Evolutionary conservation across 1,284 basidiomycete species (phyloP), one percentile per base, ranked within the genome.

Genomic region (Ceratobasidium sp.): DNA sequence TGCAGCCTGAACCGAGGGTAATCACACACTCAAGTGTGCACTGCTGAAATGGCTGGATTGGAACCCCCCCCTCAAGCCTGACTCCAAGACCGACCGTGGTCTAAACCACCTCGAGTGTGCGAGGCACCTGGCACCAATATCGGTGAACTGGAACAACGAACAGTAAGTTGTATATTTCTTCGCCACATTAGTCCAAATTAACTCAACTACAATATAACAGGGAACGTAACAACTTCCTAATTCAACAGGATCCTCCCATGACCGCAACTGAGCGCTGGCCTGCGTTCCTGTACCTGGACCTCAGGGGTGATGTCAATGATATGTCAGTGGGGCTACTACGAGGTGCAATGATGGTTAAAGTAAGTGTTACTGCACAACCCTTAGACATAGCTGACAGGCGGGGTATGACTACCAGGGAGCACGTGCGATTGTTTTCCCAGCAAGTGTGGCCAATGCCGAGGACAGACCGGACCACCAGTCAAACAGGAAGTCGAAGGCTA

Each of bases 51-150:
- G 46, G 46, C 8, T 6, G 31, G 0, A 39, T 1, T 66, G 49
- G 49, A 27, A 54, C 27, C 64, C 64, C 14, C 49, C 64, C n/a
- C 64, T 66, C n/a, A 54, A 37, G 9, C 4, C 2, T 22, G n/a
- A 9, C 0, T 39, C 31, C 5, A 66, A 66, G 34, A 1, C 1
- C 9, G 34, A 39, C 2, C 64, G 29, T 11, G 64, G 49, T n/a
- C 48, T 66, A 2, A 31, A 43, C 48, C 64, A 66, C 34, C 64
- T 34, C 14, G 27, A 54, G 53, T 66, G 64, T 39, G 64, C 49
- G 0, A 29, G 4, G 31, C 34, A 16, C 14, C 64, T 66, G 29
- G 27, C 19, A 27, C 64, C 49, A 13, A 54, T 39, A 34, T 29
- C 27, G 22, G 49, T 66, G 6, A n/a, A 66, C 22, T 66, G 64